A percentile compares a stretch with the other conserved stretches of the same genome.
Conservation (phyloP, 495 filamentous ascomycete species). For the Penicillium cinerascens region DNA sequence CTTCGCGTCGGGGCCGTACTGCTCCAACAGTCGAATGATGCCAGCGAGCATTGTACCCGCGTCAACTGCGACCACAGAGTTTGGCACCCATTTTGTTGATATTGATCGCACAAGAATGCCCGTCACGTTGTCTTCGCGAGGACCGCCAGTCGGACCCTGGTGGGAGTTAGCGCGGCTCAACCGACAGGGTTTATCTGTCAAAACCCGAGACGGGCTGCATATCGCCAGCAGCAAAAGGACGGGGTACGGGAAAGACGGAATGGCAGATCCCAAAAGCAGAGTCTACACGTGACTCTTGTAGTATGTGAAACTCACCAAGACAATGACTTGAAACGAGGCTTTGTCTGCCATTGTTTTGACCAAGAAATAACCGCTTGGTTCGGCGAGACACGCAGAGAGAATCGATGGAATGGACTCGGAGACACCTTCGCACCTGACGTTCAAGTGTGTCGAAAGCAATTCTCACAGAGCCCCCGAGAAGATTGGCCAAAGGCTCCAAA, state of each 20-base stretch:
- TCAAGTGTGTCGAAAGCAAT: background rate
- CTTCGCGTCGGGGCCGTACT: constrained; percentile 39
- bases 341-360: constrained; percentile 17
- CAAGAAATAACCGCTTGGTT: background rate
- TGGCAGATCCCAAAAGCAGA: background rate
- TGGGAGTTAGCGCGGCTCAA: constrained; percentile 19
- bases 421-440: background rate
- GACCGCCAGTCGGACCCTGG: constrained; percentile 88
- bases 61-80: constrained; percentile 84
- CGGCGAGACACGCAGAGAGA: constrained; percentile 7
- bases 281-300: constrained; percentile 7
- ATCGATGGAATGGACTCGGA: background rate
- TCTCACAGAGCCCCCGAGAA: background rate
- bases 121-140: constrained; percentile 83
- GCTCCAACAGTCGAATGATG: constrained; percentile 68
- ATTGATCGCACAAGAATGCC: constrained; percentile 83
- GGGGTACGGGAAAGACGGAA: background rate
- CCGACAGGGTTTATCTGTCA: constrained; percentile 18
- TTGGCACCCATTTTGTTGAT: constrained; percentile 69
- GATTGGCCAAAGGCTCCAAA: constrained; percentile 2
- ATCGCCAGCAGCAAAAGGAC: background rate
- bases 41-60: constrained; percentile 85
- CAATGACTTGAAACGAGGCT: constrained; percentile 70
- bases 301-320: constrained; percentile 60
- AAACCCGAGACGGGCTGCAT: constrained; percentile 12